Percentiles rank a stretch among this genome's conserved stretches.
These are phyloP conservation scores for Rauvolfia tetraphylla DNA, from an alignment of 257 asterid genomes.

Conservation along the genomic window DNA sequence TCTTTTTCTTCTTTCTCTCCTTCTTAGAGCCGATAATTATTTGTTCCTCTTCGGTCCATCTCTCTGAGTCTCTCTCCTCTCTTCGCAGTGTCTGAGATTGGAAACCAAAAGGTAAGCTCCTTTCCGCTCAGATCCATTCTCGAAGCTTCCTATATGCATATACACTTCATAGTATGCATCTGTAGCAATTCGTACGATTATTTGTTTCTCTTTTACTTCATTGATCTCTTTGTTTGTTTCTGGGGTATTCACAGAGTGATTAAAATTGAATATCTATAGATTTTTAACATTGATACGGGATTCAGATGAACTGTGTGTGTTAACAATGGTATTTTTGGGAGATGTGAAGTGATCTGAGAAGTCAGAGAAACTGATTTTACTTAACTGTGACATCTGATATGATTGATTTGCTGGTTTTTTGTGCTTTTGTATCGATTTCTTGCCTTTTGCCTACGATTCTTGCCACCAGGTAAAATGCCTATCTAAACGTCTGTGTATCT, in stretches of 20 bases:
- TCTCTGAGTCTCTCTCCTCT: not conserved
- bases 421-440: conserved; percentile 56
- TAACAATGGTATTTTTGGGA: not conserved
- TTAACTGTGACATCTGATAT: not conserved
- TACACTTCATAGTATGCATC: too few relatives aligned
- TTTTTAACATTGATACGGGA: not conserved
- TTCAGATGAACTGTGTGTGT: not conserved
- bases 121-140: conserved; percentile 20
- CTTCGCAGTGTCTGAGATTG: not conserved
- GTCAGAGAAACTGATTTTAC: not conserved
- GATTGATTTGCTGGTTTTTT: not conserved
- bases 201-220: too few relatives aligned
- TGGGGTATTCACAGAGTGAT: too few relatives aligned
- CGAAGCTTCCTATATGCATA: not conserved
- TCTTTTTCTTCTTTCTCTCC: too few relatives aligned
- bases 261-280: not conserved
- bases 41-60: not conserved
- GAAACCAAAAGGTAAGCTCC: conserved; percentile 23
- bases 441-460: conserved; percentile 94
- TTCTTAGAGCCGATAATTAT: conserved; percentile 9
- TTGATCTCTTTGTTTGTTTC: too few relatives aligned
- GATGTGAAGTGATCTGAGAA: not conserved
- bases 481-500: not conserved
- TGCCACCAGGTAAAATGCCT: conserved; percentile 57
- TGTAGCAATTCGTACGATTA: too few relatives aligned